Evolutionary conservation across 2,329 filamentous ascomycete species (phyloP).

Genomic region (Xylaria sp.): DNA sequence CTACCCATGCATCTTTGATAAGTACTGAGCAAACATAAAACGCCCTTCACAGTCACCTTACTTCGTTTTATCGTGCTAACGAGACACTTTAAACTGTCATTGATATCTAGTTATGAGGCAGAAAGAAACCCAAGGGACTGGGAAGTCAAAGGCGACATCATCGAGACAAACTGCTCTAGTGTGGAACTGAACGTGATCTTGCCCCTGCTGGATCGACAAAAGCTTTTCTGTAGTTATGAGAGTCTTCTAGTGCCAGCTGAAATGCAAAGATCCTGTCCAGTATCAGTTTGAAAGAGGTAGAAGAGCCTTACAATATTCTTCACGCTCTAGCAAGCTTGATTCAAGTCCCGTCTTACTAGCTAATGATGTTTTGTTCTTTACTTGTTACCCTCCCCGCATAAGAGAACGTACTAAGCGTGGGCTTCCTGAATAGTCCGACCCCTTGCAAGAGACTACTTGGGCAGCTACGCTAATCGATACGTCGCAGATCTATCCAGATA

Average conservation of each 20-base stretch:
- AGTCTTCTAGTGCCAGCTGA: neutral
- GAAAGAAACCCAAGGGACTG: neutral
- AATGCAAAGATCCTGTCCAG: neutral
- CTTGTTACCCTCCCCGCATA: neutral
- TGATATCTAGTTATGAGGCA: neutral
- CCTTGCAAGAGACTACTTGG: neutral
- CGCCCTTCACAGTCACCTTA: neutral
- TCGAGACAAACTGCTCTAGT: no score
- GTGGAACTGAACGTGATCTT: neutral
- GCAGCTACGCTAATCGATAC: neutral
- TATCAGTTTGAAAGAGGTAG: neutral
- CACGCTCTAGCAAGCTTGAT: neutral
- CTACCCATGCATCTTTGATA: conserved; percentile 7
- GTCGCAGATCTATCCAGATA: neutral
- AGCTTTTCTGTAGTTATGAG: neutral
- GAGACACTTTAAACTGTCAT: neutral
- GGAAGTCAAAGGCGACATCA: neutral
- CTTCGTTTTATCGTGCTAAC: neutral
- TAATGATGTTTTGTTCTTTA: neutral
- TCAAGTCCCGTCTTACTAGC: neutral
- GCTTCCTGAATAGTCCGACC: neutral
- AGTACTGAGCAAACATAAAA: neutral
- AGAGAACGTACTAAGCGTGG: neutral
- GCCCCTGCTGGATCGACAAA: neutral
- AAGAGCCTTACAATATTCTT: neutral